Evolutionary conservation across 106 monocot species (phyloP), one percentile per base, ranked within the genome.

Genomic region (Xerophyta viscosa): DNA sequence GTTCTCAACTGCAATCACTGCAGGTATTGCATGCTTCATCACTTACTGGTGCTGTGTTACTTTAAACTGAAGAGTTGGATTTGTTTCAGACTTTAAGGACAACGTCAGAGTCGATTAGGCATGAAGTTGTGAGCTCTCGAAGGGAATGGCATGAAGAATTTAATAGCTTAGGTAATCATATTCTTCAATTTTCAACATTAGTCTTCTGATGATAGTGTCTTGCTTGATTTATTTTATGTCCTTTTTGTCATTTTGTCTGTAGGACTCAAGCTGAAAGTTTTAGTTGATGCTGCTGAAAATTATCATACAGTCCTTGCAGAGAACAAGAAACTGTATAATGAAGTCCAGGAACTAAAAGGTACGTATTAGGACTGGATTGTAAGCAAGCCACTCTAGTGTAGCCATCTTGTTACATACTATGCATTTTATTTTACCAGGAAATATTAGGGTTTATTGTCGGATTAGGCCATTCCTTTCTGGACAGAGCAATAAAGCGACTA

Each of bases 281-380:
- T 89, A 65, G 65, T 78, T 52, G 79, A 90, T 82, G 89, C 86
- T 70, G 78, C 96, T 57, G 86, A 89, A 37, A 98, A 82, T 66
- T 98, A 98, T 66, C 85, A 98, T 65, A 24, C 68, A 42, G 66
- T 98, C 62, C 79, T 90, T 60, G 75, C 76, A 31, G 89, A 98
- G 72, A 98, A 98, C 53, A 71, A 71, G 31, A 89, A 46, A 58
- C 46, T 98, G 45, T 90, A 74, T 48, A 98, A 98, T 77, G 96
- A 98, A 47, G 79, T 98, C 46, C 86, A 77, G 43, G 86, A 98
- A 62, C 48, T 98, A 51, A 98, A 90, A 90, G 96, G 96, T 98
- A 66, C n/a, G 5, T 44, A 4, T 44, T 14, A 3, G n/a, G n/a
- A 14, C 7, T 9, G 43, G 43, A 36, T 6, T 36, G 7, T 6